Evolutionary conservation across 371 early-diverging fungal genomes (phyloP).

Genomic region (Entomophthora muscae): DNA sequence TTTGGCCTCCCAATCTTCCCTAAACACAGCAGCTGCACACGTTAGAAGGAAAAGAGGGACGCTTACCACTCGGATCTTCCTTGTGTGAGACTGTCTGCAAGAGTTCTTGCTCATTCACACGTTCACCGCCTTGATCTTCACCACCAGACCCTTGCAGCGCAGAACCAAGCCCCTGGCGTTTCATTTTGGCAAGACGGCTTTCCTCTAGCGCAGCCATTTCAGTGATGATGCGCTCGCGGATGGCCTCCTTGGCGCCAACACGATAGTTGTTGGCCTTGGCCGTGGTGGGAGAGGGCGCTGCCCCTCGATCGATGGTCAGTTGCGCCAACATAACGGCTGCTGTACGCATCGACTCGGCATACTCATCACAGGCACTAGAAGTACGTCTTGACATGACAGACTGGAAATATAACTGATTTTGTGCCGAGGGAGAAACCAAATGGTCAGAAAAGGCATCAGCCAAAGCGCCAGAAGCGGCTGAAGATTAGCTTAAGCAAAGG

Average conservation of each 20-base stretch:
- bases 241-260: slow-evolving; percentile 36
- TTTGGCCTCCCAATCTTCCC: slow-evolving; percentile 79
- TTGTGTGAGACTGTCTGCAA: slow-evolving; percentile 29
- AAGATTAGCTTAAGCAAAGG: too few relatives aligned
- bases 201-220: slow-evolving; percentile 87
- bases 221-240: slow-evolving; percentile 60
- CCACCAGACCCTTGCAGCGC: slow-evolving; percentile 25
- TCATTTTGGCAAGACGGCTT: slow-evolving; percentile 46
- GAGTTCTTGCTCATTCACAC: slow-evolving; percentile 32
- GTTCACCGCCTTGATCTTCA: slow-evolving; percentile 29
- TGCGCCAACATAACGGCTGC: slow-evolving; percentile 94
- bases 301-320: slow-evolving; percentile 32
- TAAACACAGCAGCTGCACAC: slow-evolving; percentile 64
- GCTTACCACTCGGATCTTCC: slow-evolving; percentile 76
- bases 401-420: slow-evolving; percentile 20
- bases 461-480: slow-evolving; percentile 6
- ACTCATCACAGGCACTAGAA: slow-evolving; percentile 48
- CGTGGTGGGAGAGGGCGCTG: slow-evolving; percentile 15
- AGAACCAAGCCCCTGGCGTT: slow-evolving; percentile 22
- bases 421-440: slow-evolving; percentile 3
- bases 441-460: slow-evolving; percentile 8
- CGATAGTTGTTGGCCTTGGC: slow-evolving; percentile 16
- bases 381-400: slow-evolving; percentile 19
- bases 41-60: too few relatives aligned
- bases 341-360: slow-evolving; percentile 83